phyloP scores from a whole-genome alignment of 257 asterid genomes.

The Echites panduratus region DNA sequence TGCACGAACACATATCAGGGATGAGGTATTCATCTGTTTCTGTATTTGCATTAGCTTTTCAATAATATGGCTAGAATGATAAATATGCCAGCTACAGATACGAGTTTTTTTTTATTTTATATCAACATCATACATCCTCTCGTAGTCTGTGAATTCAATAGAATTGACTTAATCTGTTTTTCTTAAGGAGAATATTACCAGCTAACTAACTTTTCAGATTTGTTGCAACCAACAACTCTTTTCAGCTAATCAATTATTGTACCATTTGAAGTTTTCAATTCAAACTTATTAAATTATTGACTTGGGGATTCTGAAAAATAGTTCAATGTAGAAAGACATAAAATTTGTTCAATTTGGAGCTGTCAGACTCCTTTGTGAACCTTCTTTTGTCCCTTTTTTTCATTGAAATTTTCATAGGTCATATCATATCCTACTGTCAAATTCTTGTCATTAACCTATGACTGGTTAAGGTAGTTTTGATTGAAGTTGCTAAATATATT shows the following conservation, averaged over 20 bases:
- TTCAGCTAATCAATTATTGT: background rate
- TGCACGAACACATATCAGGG: constrained; percentile 90
- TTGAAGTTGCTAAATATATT: background rate
- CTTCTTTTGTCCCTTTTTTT: background rate
- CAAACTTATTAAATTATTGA: background rate
- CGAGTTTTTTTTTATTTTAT: background rate
- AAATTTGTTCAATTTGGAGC: background rate
- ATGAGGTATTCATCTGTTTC: constrained; percentile 59
- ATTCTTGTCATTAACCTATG: background rate
- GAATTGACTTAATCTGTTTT: background rate
- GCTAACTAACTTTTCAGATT: background rate
- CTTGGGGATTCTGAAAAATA: background rate
- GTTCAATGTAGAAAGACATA: background rate
- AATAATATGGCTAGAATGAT: background rate
- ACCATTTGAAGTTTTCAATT: background rate
- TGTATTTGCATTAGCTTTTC: constrained; percentile 12
- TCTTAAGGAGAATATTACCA: background rate
- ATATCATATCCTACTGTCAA: background rate
- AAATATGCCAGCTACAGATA: background rate
- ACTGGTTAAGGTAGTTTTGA: background rate
- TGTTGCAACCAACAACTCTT: background rate
- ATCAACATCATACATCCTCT: background rate
- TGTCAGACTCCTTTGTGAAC: background rate
- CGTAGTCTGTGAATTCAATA: background rate
- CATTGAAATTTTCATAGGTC: background rate